Evolutionary conservation across 2,329 filamentous ascomycete genomes (phyloP).

Genomic region (Coniella vitis): DNA sequence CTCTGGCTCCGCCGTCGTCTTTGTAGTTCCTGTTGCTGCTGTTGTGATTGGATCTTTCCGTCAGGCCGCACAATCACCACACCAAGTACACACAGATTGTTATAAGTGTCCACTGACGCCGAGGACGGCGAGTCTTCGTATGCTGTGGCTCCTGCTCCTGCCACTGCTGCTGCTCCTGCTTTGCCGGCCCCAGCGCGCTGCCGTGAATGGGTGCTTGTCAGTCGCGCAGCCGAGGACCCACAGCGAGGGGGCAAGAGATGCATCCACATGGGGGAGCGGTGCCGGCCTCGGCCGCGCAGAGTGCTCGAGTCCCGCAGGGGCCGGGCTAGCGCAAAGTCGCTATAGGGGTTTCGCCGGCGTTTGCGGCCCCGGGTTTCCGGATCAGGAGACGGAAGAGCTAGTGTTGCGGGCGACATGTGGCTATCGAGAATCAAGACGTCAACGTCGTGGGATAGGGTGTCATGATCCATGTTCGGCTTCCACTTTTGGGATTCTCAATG

Average conservation of each 20-base stretch:
- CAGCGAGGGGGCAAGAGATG: constrained; percentile 27
- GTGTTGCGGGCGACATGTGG: constrained; percentile 9
- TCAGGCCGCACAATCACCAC: constrained; percentile 25
- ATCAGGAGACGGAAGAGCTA: constrained; percentile 24
- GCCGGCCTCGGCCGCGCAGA: constrained; percentile 33
- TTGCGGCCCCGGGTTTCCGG: constrained; percentile 31
- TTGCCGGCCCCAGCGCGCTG: background rate
- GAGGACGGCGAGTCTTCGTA: background rate
- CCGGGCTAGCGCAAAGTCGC: constrained; percentile 19
- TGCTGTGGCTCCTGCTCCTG: background rate
- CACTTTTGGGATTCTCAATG: no score
- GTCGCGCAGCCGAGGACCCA: background rate
- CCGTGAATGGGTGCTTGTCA: background rate
- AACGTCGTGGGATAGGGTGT: background rate
- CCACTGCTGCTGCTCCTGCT: background rate
- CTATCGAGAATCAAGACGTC: constrained; percentile 2
- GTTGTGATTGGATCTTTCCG: constrained; percentile 6
- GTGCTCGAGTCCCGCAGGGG: constrained; percentile 31
- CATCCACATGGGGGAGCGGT: constrained; percentile 30
- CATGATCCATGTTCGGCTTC: constrained; percentile 12
- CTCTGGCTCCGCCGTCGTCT: constrained; percentile 25
- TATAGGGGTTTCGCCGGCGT: constrained; percentile 27
- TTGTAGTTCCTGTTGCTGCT: no score
- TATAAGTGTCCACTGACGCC: no score
- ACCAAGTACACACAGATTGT: constrained; percentile 10